These are phyloP conservation scores for Aulographum hederae DNA, from an alignment of 2,329 filamentous ascomycete genomes.

Conservation along the genomic window DNA sequence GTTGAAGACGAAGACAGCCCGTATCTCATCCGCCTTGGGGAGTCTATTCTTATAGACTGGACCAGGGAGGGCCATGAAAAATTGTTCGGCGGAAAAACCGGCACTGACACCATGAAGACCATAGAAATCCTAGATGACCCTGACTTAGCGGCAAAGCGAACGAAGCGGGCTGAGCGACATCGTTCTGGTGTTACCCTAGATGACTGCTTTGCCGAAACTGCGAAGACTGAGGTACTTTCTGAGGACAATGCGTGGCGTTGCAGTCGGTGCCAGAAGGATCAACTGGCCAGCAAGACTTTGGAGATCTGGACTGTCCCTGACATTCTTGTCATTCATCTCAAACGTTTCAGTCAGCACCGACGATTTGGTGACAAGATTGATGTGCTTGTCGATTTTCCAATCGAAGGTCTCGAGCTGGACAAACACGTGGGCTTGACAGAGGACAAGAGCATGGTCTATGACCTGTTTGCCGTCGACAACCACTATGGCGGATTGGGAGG, in stretches of 20 bases:
- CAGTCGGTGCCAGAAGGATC: constrained; percentile 83
- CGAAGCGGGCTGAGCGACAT: constrained; percentile 43
- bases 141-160: constrained; percentile 44
- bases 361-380: constrained; percentile 82
- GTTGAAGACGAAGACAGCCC: constrained; percentile 23
- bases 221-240: constrained; percentile 81
- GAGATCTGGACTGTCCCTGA: constrained; percentile 95
- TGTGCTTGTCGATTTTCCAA: constrained; percentile 75
- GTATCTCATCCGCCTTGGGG: constrained; percentile 59
- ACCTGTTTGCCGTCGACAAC: constrained; percentile 89
- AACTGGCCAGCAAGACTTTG: constrained; percentile 86
- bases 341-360: constrained; percentile 77
- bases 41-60: constrained; percentile 83
- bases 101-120: constrained; percentile 40
- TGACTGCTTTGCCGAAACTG: constrained; percentile 87
- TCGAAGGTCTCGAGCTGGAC: constrained; percentile 70
- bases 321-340: constrained; percentile 85
- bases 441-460: constrained; percentile 71
- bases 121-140: constrained; percentile 34
- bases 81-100: constrained; percentile 41
- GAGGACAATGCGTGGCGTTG: constrained; percentile 98
- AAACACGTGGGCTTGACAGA: constrained; percentile 63
- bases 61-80: constrained; percentile 47
- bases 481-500: constrained; percentile 88
- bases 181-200: constrained; percentile 68